These are phyloP conservation scores for Pholiota molesta DNA, from an alignment of 768 basidiomycete genomes.

Conservation along the genomic window DNA sequence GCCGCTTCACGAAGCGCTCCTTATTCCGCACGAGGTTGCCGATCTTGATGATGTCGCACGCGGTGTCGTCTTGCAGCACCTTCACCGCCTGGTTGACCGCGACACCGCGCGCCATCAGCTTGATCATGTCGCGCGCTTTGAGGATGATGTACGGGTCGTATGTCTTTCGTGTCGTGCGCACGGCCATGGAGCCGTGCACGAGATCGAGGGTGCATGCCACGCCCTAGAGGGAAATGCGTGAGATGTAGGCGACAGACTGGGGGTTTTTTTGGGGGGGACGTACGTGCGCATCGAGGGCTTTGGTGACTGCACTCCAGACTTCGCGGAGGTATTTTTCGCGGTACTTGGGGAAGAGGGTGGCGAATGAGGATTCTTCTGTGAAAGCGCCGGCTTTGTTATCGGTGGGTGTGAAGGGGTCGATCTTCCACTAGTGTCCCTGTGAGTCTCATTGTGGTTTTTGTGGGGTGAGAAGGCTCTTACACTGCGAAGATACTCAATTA, in stretches of 20 bases:
- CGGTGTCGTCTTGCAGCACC: slow-evolving; percentile 85
- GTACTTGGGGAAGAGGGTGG: slow-evolving; percentile 98
- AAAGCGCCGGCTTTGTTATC: slow-evolving; percentile 87
- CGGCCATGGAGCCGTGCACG: slow-evolving; percentile 97
- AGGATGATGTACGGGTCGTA: slow-evolving; percentile 96
- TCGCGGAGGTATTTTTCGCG: slow-evolving; percentile 96
- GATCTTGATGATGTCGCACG: slow-evolving; percentile 98
- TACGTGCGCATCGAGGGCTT: slow-evolving; percentile 81
- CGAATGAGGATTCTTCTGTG: slow-evolving; percentile 96
- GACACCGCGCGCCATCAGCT: slow-evolving; percentile 92
- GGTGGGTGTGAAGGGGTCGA: slow-evolving; percentile 72
- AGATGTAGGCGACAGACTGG: background rate
- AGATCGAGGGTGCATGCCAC: slow-evolving; percentile 91
- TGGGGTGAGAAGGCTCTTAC: slow-evolving; percentile 40
- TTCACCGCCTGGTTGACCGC: slow-evolving; percentile 84
- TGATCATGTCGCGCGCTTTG: slow-evolving; percentile 95
- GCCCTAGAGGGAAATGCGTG: slow-evolving; percentile 50
- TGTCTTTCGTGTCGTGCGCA: slow-evolving; percentile 95
- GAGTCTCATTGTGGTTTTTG: background rate
- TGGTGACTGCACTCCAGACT: slow-evolving; percentile 91
- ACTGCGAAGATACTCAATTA: slow-evolving; percentile 29
- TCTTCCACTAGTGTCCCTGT: slow-evolving; percentile 70
- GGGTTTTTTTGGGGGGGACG: slow-evolving; percentile 16
- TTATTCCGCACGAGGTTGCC: slow-evolving; percentile 93
- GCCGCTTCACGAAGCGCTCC: slow-evolving; percentile 93